These are phyloP conservation scores for Jackrogersella multiformis DNA, from an alignment of 495 filamentous ascomycete species.

Conservation along the genomic window DNA sequence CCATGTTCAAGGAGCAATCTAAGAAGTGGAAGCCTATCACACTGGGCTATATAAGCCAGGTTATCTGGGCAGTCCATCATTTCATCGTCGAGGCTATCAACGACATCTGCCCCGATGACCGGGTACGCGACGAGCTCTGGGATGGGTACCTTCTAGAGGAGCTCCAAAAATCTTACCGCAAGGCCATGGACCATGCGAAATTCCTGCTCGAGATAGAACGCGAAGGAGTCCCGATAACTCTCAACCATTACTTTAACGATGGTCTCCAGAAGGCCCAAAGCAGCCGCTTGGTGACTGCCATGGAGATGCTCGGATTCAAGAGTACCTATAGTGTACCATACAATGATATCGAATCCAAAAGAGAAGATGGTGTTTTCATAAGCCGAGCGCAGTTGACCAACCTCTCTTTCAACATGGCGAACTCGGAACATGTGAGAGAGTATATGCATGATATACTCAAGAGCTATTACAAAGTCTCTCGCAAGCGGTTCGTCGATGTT, in stretches of 20 bases:
- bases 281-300: constrained; percentile 34
- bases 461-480: constrained; percentile 69
- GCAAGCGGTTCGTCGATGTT: constrained; percentile 65
- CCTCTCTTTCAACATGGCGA: constrained; percentile 52
- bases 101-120: constrained; percentile 50
- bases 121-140: constrained; percentile 51
- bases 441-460: constrained; percentile 67
- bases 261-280: constrained; percentile 54
- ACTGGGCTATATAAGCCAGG: constrained; percentile 55
- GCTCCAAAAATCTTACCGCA: constrained; percentile 14
- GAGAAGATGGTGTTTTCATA: constrained; percentile 10
- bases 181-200: constrained; percentile 6
- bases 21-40: constrained; percentile 62
- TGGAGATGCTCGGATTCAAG: constrained; percentile 20
- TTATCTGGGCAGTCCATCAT: constrained; percentile 56
- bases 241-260: constrained; percentile 64
- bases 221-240: constrained; percentile 55
- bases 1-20: constrained; percentile 64
- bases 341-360: neutral
- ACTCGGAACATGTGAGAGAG: constrained; percentile 55
- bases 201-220: constrained; percentile 62
- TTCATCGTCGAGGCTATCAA: constrained; percentile 57
- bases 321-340: neutral
- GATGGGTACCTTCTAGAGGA: constrained; percentile 53
- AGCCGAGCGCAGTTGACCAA: constrained; percentile 19